Conservation (phyloP, 345 rosid species). For the Citrus unshiu region DNA sequence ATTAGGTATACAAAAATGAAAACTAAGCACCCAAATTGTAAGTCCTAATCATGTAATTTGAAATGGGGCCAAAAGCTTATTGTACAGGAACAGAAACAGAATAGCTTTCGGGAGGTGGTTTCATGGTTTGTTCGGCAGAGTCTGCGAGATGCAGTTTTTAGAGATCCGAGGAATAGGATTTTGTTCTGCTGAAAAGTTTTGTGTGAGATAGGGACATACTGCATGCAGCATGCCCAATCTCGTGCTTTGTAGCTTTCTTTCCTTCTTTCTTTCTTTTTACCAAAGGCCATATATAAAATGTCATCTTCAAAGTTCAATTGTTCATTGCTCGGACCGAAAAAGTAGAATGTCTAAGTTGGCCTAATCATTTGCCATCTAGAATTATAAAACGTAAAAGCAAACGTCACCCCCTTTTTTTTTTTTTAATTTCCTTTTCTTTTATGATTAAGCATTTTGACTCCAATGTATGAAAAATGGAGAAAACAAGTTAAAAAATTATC, state of each 20-base stretch:
- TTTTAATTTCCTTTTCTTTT: no score
- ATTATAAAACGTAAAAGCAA: not conserved
- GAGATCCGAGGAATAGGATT: constrained; percentile 5
- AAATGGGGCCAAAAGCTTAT: not conserved
- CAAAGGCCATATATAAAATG: no score
- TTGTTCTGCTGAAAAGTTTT: not conserved
- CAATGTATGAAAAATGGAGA: not conserved
- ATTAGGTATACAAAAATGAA: not conserved
- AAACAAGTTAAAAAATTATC: not conserved
- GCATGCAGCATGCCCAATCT: not conserved
- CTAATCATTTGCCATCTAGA: constrained; percentile 3
- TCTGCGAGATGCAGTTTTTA: not conserved
- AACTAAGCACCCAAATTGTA: not conserved
- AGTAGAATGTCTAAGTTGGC: constrained; percentile 3
- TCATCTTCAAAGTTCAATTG: not conserved
- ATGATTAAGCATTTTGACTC: not conserved
- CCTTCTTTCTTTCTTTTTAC: no score
- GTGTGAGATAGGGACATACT: not conserved
- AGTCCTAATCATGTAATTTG: not conserved
- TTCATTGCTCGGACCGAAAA: not conserved
- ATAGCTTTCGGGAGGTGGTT: not conserved
- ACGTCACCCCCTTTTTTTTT: not conserved
- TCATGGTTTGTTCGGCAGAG: not conserved
- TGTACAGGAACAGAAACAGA: no score
- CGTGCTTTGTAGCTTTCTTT: not conserved